Conservation (phyloP, 345 rosid species). For the Citropsis articulata region DNA sequence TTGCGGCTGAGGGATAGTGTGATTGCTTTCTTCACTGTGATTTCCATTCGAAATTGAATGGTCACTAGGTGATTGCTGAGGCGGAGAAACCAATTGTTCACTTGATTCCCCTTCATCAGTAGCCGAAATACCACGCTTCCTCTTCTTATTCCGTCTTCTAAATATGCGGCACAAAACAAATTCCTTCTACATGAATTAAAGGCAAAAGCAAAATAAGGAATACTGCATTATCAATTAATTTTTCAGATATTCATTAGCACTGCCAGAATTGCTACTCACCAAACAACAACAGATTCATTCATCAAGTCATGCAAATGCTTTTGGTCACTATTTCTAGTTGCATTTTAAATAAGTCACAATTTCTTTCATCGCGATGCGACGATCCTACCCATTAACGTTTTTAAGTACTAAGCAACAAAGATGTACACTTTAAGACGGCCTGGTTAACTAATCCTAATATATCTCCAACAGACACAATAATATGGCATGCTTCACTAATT, state of each 20-base stretch:
- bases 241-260: neutral
- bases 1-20: neutral
- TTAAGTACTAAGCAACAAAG: too few relatives aligned
- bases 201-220: neutral
- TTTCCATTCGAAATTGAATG: neutral
- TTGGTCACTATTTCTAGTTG: neutral
- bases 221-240: neutral
- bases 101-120: neutral
- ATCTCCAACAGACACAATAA: neutral
- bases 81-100: neutral
- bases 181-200: conserved; percentile 2
- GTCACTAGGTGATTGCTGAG: neutral
- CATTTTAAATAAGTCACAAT: neutral
- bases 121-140: neutral
- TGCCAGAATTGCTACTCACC: neutral
- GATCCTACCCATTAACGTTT: too few relatives aligned
- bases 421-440: too few relatives aligned
- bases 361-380: neutral
- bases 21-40: too few relatives aligned
- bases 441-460: neutral
- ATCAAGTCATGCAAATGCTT: neutral
- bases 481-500: neutral
- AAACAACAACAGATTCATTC: neutral
- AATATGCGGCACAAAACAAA: neutral
- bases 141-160: neutral